Percentiles rank a stretch among this genome's conserved stretches.
Conservation (phyloP, 306 rosid genomes). For the Cajanus cajan region DNA sequence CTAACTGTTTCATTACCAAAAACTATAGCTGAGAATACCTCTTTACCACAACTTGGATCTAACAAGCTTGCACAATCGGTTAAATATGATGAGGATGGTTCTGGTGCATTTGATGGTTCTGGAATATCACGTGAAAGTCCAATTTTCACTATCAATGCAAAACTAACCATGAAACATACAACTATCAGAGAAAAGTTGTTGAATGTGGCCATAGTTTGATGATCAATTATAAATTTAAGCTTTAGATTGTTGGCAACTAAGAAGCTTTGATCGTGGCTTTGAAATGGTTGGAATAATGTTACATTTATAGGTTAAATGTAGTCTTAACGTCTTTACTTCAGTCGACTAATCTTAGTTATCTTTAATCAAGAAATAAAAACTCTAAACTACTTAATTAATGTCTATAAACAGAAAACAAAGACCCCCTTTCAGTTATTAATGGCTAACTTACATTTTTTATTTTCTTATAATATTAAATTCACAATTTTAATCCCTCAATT, state of each 20-base stretch:
- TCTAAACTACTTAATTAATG: not conserved
- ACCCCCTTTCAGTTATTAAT: not conserved
- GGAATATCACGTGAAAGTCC: not conserved
- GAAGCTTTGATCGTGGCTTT: not conserved
- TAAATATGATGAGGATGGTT: not conserved
- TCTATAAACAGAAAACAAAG: not conserved
- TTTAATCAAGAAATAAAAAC: not conserved
- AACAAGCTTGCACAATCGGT: not conserved
- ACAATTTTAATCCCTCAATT: too few relatives aligned
- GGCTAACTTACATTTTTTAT: not conserved
- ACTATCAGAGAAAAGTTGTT: not conserved
- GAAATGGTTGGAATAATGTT: not conserved
- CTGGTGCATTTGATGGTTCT: not conserved
- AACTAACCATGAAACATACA: not conserved
- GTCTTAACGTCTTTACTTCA: not conserved
- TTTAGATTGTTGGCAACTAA: not conserved
- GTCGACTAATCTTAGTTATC: not conserved
- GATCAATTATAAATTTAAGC: not conserved
- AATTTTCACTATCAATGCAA: not conserved
- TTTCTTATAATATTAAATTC: too few relatives aligned
- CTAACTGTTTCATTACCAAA: not conserved
- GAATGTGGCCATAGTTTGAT: not conserved
- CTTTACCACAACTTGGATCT: not conserved
- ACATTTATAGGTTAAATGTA: not conserved
- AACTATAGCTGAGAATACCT: not conserved